Conservation (phyloP, 495 filamentous ascomycete genomes). For the Usnea hakonensis region DNA sequence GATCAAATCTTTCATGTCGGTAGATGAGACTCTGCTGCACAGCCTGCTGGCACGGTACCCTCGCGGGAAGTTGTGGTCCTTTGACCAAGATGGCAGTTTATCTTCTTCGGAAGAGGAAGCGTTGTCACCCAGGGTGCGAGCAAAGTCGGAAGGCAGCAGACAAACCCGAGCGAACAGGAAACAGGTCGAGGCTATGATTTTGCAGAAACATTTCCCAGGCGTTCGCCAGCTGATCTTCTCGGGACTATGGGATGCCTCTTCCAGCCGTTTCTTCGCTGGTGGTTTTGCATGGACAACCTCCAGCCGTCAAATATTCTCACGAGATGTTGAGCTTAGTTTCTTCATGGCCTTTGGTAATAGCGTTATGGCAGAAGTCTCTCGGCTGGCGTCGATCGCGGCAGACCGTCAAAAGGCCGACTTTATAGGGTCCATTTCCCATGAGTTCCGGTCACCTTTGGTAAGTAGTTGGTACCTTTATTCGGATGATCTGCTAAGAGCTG, state of each 20-base stretch:
- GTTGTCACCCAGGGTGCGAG: slow-evolving; percentile 24
- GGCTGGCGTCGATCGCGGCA: slow-evolving; percentile 38
- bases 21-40: slow-evolving; percentile 39
- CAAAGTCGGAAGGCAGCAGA: slow-evolving; percentile 15
- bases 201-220: slow-evolving; percentile 40
- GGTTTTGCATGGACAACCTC: slow-evolving; percentile 54
- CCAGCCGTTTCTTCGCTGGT: slow-evolving; percentile 61
- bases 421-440: slow-evolving; percentile 68
- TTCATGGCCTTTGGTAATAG: slow-evolving; percentile 55
- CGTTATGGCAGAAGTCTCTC: slow-evolving; percentile 58
- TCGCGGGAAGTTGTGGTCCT: slow-evolving; percentile 51
- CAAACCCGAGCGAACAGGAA: slow-evolving; percentile 30
- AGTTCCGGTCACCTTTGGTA: slow-evolving; percentile 69
- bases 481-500: not conserved
- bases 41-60: slow-evolving; percentile 51
- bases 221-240: slow-evolving; percentile 22
- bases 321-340: slow-evolving; percentile 44
- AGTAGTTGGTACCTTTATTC: slow-evolving; percentile 22
- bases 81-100: slow-evolving; percentile 41
- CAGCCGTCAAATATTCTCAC: slow-evolving; percentile 28
- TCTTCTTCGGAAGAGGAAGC: slow-evolving; percentile 26
- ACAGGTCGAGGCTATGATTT: slow-evolving; percentile 34
- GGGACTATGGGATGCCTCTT: slow-evolving; percentile 60
- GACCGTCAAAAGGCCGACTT: slow-evolving; percentile 56
- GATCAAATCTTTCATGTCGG: slow-evolving; percentile 26